Base-by-base conservation (phyloP, 176 grass and related monocot species). In the Saccharum officinarum region DNA sequence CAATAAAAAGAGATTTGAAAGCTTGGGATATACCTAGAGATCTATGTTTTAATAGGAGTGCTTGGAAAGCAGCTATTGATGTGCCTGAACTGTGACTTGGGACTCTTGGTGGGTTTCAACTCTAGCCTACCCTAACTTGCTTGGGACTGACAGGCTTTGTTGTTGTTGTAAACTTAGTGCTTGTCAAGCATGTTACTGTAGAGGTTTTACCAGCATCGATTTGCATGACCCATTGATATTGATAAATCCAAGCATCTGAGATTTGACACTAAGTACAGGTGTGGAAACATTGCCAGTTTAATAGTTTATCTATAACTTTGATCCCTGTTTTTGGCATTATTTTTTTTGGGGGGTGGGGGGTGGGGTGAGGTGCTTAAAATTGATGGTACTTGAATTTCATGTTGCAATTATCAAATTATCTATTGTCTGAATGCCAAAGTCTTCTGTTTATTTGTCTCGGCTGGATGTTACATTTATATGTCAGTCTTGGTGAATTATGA, bases 101-200 rank as follows among this genome's bases (percentile, higher is more conserved):
- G 28, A 28, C 28, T 28, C 28, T 28, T 28, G 28, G 28, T 28
- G 28, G 28, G 28, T 28, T 28, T 28, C 28, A 28, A 28, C 28
- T 28, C 28, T 28, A 28, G 28, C 28, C 28, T 28, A 28, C 28
- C 28, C 28, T 28, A 28, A 28, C 28, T 28, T 28, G 28, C 28
- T 28, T 28, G 28, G 28, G 28, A 28, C 28, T 28, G 28, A 28
- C 28, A 28, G 28, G 28, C 28, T 28, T 28, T 28, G 28, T 28
- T 28, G 28, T 28, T 28, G 28, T 28, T 28, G 31, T 83, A 63
- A 46, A 73, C 7, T 28, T 40, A n/a, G 55, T 52, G 85, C 13
- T 71, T 73, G 46, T 55, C 31, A 71, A 78, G 67, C 64, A 63
- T 78, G 40, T 87, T 65, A 18, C 13, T 73, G 67, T 64, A 69